Base-by-base conservation (phyloP, 495 filamentous ascomycete genomes). In the Talaromyces thailandensis region DNA sequence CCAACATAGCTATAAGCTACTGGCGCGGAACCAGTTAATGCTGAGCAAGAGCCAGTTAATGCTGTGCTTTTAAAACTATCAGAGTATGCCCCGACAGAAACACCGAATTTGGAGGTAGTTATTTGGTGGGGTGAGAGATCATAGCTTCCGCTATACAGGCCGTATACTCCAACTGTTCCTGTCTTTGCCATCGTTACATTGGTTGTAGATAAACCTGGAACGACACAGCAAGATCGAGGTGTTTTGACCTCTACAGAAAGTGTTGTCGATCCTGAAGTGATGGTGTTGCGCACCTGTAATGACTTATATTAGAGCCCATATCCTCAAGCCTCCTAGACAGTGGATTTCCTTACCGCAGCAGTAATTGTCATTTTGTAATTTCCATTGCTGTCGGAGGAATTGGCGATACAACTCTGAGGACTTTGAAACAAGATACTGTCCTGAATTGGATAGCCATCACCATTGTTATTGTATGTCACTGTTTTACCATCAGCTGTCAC, bases 201-300 rank as follows among this genome's bases (percentile, higher is more conserved):
- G 6, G 70, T 66, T 5, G 65, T 75, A 26, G 75, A 75, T 16
- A 87, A 64, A 0, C 68, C 68, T 11, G 84, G 82, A 21, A 85
- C 73, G 1, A 81, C 76, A 56, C 75, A 76, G 31, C 65, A 64
- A 11, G 57, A 59, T 45, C 57, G 31, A 45, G 57, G 57, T 50
- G 73, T 78, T 26, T 82, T 75, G 5, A 75, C 70, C 65, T 83
- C 82, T 62, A 85, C 81, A 6, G 79, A 76, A 14, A 77, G 64
- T n/a, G 45, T 67, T 56, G 83, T 68, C 28, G 67, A 73, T 18
- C 79, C 76, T 3, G 71, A 71, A 31, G 66, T 68, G 8, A 75
- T 71, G 60, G 79, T 77, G 63, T 79, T 82, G 29, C 80, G 81
- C 23, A 84, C 75, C 79, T 82, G 58, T 40, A 58, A 61, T 25